Evolutionary conservation across 2,329 filamentous ascomycete genomes (phyloP).

Genomic region (Penicillium sclerotigenum): DNA sequence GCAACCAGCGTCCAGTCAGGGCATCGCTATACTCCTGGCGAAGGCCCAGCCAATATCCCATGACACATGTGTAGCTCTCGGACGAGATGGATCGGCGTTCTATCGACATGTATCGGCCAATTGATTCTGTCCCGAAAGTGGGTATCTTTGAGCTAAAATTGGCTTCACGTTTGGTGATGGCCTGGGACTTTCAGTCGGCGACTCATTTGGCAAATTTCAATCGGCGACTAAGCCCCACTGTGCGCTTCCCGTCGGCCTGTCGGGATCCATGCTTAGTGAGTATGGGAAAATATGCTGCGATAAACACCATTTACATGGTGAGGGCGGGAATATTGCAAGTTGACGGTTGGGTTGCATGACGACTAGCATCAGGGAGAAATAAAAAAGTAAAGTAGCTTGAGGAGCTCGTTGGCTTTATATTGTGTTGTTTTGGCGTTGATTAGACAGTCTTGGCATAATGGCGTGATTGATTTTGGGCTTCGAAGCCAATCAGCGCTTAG

Average conservation of each 20-base stretch:
- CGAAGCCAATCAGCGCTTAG: conserved; percentile 3
- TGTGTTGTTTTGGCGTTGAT: conserved; percentile 15
- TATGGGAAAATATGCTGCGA: background rate
- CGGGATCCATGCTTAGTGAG: conserved; percentile 10
- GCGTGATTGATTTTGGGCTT: conserved; percentile 27
- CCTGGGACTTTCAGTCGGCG: background rate
- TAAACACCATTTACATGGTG: background rate
- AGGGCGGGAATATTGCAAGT: background rate
- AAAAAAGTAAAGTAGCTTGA: conserved; percentile 6
- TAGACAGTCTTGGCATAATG: conserved; percentile 33
- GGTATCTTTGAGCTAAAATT: background rate
- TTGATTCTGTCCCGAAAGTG: background rate
- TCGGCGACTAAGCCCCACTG: conserved; percentile 23
- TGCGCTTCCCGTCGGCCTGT: conserved; percentile 28
- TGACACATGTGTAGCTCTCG: conserved; percentile 7
- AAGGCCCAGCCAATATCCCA: background rate
- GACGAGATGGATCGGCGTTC: conserved; percentile 4
- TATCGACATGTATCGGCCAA: background rate
- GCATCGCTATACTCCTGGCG: conserved; percentile 7
- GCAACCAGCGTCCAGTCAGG: conserved; percentile 24
- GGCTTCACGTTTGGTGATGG: background rate
- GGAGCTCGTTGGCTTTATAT: conserved; percentile 31
- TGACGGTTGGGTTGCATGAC: background rate
- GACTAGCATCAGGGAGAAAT: background rate
- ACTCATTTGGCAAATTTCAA: background rate